Base-by-base conservation (phyloP, 148 eudicot species). In the Chenopodium album region DNA sequence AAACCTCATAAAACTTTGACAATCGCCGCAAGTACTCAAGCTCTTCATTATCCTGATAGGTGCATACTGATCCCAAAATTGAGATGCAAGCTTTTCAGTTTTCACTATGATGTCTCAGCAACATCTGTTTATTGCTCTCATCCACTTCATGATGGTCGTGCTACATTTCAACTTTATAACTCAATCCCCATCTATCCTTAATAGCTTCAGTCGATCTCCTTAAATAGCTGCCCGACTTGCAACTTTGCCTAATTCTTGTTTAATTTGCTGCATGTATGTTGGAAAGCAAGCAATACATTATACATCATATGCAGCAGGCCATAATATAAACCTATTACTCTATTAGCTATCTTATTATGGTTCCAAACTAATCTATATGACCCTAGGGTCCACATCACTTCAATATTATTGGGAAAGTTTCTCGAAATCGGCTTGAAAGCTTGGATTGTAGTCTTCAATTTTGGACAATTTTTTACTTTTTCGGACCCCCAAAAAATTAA, bases 41-140 rank as follows among this genome's bases (percentile, higher is more conserved):
- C 91, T 94, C 85, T 92, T 92, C 90, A 91, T 90, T 66, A 92
- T 91, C 80, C 92, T 89, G 44, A 92, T 82, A 26, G 98, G 91
- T 47, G 81, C 90, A 31, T 78, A 76, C 82, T 80, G 87, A 94
- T 52, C 37, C 94, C 98, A 50, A 84, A 88, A 34, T 86, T 76
- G 76, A 94, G 85, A 86, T 2, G 97, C 91, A 28, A 92, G 86
- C 85, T 90, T 94, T 87, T 94, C 97, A 79, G 84, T 90, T 94
- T 87, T 94, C 97, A 79, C 98, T 92, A 60, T 92, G 97, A 85
- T 92, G 91, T 85, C 90, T 86, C 74, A 92, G 60, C 44, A 92
- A 71, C 32, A 82, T 85, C 63, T 81, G 83, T 78, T 92, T 94
- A 68, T 62, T 71, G 66, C 82, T 77, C 52, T 91, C 92, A 46